Conservation (phyloP, 2,329 filamentous ascomycete species). For the Pestalotiopsis sp. region DNA sequence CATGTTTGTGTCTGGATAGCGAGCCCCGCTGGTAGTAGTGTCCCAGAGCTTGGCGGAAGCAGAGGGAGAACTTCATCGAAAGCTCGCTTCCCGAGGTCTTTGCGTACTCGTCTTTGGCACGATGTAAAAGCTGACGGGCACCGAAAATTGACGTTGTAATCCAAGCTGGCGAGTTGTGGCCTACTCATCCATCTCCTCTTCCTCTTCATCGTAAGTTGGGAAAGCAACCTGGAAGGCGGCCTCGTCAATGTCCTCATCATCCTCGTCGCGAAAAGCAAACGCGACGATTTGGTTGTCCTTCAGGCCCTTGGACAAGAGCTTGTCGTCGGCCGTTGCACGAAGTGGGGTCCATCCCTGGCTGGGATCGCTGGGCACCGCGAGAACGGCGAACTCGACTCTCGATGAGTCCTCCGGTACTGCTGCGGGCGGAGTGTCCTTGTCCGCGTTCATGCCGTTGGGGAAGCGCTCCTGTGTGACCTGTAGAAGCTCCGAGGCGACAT, state of each 20-base stretch:
- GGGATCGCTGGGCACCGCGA: conserved; percentile 47
- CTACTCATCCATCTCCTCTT: conserved; percentile 19
- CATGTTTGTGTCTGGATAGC: no score
- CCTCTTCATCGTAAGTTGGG: conserved; percentile 35
- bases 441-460: conserved; percentile 50
- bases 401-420: conserved; percentile 43
- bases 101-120: no score
- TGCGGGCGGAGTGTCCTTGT: conserved; percentile 26
- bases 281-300: conserved; percentile 52
- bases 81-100: no score
- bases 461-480: conserved; percentile 60
- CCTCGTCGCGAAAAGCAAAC: conserved; percentile 46
- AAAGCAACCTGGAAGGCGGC: conserved; percentile 48
- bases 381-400: conserved; percentile 49
- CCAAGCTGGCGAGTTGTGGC: no score
- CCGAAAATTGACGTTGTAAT: no score
- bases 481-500: conserved; percentile 61
- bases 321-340: conserved; percentile 38
- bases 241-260: conserved; percentile 40
- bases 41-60: no score
- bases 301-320: conserved; percentile 43
- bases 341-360: conserved; percentile 53
- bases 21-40: no score
- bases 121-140: no score
- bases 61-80: no score